These are phyloP conservation scores for Dactylis glomerata DNA, from an alignment of 176 grass and related monocot genomes.

Conservation along the genomic window DNA sequence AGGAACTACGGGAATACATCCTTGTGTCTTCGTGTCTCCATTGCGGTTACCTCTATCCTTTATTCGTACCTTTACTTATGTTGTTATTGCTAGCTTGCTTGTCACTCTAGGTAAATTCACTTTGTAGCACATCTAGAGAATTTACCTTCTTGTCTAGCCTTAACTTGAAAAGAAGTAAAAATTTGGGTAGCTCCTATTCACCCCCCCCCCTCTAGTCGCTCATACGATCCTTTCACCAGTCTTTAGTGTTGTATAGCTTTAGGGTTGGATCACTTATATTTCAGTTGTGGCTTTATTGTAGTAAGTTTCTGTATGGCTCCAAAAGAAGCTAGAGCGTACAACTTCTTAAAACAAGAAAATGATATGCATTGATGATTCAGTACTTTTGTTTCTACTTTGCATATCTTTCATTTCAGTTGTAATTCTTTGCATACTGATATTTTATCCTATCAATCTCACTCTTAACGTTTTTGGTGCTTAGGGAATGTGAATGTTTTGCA, in stretches of 20 bases:
- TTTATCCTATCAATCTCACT: slow-evolving; percentile 21
- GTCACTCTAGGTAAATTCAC: too few species aligned
- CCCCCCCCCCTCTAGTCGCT: too few species aligned
- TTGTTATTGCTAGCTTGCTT: too few species aligned
- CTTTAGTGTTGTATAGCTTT: not conserved
- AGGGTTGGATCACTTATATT: not conserved
- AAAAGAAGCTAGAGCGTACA: not conserved
- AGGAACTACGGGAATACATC: too few species aligned
- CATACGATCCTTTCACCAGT: too few species aligned
- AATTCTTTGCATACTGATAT: not conserved
- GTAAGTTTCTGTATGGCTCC: not conserved
- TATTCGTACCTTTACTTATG: too few species aligned
- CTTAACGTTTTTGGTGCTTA: slow-evolving; percentile 30
- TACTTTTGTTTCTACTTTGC: not conserved
- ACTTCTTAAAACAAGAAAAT: not conserved
- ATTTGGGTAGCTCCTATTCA: too few species aligned
- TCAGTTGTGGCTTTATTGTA: not conserved
- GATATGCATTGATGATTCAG: not conserved
- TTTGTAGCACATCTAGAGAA: too few species aligned
- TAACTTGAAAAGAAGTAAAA: too few species aligned
- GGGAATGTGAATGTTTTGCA: slow-evolving; percentile 97
- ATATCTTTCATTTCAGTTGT: not conserved
- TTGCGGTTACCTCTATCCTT: too few species aligned
- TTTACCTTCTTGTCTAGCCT: too few species aligned
- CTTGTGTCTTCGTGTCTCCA: too few species aligned